Evolutionary conservation across 2,329 filamentous ascomycete genomes (phyloP).

Genomic region (Cadophora luteo-olivacea): DNA sequence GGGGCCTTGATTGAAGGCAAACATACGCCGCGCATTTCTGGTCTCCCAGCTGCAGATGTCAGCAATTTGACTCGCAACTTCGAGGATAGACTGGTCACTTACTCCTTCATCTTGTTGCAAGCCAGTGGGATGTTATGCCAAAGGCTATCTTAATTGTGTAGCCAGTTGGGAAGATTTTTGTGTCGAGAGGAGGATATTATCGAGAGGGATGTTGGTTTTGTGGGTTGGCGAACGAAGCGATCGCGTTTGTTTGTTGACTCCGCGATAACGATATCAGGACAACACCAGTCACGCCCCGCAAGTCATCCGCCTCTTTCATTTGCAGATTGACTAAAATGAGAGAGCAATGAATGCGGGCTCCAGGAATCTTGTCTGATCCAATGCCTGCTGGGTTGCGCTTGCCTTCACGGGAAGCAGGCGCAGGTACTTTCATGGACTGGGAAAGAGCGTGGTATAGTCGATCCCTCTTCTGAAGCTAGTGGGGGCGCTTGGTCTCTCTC

Average conservation of each 20-base stretch:
- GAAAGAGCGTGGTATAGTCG: background rate
- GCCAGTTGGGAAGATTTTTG: background rate
- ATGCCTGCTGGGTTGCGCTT: background rate
- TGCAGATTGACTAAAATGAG: background rate
- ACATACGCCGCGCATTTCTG: constrained; percentile 12
- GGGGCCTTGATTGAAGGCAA: background rate
- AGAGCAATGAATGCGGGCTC: background rate
- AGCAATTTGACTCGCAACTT: background rate
- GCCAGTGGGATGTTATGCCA: background rate
- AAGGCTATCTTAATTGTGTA: background rate
- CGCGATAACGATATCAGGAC: constrained; percentile 2
- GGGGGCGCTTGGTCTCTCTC: background rate
- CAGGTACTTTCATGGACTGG: background rate
- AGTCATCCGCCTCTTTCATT: background rate
- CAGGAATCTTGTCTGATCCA: background rate
- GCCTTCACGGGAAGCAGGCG: background rate
- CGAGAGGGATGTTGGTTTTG: background rate
- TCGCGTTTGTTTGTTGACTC: background rate
- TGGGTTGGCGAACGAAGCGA: background rate
- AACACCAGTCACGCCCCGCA: background rate
- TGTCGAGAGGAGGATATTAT: background rate
- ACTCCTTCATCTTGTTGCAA: constrained; percentile 9
- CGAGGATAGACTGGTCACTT: background rate
- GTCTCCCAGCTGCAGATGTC: background rate
- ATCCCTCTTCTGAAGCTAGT: background rate